phyloP scores from a whole-genome alignment of 148 eudicot species.

The Bassia scoparia region DNA sequence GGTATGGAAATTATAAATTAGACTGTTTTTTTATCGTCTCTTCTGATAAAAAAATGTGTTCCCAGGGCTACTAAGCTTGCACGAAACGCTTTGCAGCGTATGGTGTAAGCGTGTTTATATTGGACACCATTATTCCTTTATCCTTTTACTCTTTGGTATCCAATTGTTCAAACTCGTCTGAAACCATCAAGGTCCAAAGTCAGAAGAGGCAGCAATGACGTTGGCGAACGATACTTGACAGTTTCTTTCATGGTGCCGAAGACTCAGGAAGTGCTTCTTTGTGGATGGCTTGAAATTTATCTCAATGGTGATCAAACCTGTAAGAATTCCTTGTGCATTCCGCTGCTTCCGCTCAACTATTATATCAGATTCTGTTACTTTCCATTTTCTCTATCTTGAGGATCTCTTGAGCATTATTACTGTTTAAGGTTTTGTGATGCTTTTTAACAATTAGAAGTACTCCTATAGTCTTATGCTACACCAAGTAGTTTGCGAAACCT shows the following conservation, averaged over 20 bases:
- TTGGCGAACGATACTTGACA: background rate
- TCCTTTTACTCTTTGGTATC: constrained; percentile 54
- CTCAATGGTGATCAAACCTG: background rate
- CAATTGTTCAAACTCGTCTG: constrained; percentile 62
- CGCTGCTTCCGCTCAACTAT: background rate
- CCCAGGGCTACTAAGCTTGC: constrained; percentile 88
- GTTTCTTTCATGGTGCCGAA: background rate
- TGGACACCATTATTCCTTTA: constrained; percentile 78
- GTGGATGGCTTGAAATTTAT: constrained; percentile 11
- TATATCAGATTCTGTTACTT: background rate
- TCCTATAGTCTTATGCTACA: too few species aligned
- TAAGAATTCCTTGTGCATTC: background rate
- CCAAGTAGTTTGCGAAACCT: background rate
- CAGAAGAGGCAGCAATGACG: constrained; percentile 65
- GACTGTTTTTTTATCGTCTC: background rate
- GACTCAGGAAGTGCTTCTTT: background rate
- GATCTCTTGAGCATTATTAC: background rate
- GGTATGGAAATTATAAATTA: too few species aligned
- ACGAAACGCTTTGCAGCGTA: constrained; percentile 73
- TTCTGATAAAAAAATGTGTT: background rate
- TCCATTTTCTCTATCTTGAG: background rate
- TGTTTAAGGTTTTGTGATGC: background rate
- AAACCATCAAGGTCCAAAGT: constrained; percentile 66
- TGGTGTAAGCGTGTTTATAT: constrained; percentile 72
- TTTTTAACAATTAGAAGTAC: background rate